A percentile compares a stretch with the other conserved stretches of the same genome.
These are phyloP conservation scores for Moniliella sp. DNA, from an alignment of 1,284 basidiomycete genomes.

Conservation along the genomic window DNA sequence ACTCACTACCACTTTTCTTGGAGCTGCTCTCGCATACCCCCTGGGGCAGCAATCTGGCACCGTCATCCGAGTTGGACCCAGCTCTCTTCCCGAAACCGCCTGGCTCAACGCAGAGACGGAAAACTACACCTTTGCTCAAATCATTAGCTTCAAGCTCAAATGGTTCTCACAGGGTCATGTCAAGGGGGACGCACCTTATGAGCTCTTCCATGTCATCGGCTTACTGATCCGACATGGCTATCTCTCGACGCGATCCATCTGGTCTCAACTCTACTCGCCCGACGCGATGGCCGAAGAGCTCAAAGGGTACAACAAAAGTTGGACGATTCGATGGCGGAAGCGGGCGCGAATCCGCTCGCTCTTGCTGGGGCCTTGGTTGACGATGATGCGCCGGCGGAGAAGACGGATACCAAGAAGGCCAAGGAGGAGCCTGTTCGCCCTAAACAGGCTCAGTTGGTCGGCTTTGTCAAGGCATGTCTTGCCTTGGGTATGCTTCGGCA, in stretches of 20 bases:
- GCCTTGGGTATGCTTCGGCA: constrained; percentile 61
- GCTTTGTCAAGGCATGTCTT: constrained; percentile 58
- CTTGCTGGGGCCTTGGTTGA: constrained; percentile 66
- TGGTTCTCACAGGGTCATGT: constrained; percentile 47
- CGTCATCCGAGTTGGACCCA: too few species aligned
- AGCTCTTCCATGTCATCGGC: constrained; percentile 60
- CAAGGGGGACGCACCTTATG: constrained; percentile 45
- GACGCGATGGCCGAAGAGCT: constrained; percentile 36
- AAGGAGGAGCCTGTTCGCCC: constrained; percentile 26
- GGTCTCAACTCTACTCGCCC: constrained; percentile 42
- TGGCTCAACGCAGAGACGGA: constrained; percentile 35
- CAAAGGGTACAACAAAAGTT: constrained; percentile 50
- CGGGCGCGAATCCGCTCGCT: constrained; percentile 53
- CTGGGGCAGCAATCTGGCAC: constrained; percentile 40
- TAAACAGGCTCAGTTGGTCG: constrained; percentile 55
- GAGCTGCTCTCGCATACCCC: constrained; percentile 62
- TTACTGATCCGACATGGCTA: constrained; percentile 70
- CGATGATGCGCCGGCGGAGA: constrained; percentile 37
- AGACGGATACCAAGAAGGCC: constrained; percentile 8
- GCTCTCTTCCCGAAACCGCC: too few species aligned
- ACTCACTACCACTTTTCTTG: constrained; percentile 79
- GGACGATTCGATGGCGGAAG: constrained; percentile 41
- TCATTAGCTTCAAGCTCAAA: constrained; percentile 82
- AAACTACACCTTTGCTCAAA: constrained; percentile 49
- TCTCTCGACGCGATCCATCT: constrained; percentile 61